phyloP scores from a whole-genome alignment of 2,329 filamentous ascomycete species.

The Aphanoascus verrucosus region DNA sequence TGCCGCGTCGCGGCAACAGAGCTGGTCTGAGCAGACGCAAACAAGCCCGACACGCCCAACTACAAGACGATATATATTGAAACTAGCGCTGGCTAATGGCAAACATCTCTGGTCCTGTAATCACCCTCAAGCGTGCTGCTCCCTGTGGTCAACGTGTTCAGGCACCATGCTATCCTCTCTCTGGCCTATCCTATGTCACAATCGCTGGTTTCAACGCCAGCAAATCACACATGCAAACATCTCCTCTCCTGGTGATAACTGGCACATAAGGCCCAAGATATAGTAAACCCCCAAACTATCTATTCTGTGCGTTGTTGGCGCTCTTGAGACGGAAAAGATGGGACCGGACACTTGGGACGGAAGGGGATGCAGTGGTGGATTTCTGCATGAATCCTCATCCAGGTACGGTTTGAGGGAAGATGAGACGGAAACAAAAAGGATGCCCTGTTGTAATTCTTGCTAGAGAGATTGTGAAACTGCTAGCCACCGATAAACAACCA shows the following conservation, averaged over 20 bases:
- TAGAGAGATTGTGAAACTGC: background rate
- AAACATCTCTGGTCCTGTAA: background rate
- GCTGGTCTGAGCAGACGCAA: too few relatives aligned
- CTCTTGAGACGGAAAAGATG: too few relatives aligned
- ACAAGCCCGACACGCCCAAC: background rate
- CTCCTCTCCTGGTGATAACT: background rate
- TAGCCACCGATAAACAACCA: background rate
- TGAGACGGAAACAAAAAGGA: slow-evolving; percentile 6
- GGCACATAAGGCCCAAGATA: background rate
- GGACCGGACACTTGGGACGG: background rate
- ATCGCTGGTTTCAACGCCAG: background rate
- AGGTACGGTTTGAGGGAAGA: background rate
- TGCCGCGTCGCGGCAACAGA: background rate
- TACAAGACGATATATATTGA: background rate
- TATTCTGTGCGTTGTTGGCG: background rate
- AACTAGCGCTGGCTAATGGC: background rate
- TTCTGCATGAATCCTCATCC: background rate
- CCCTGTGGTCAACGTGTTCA: background rate
- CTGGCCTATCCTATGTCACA: background rate
- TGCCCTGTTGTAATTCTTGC: background rate
- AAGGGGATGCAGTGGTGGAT: background rate
- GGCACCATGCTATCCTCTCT: background rate
- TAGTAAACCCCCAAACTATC: background rate
- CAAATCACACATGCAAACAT: background rate
- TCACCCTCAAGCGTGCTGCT: background rate